phyloP scores from a whole-genome alignment of 371 early-diverging fungal genomes.

The Zopfochytrium polystomum region DNA sequence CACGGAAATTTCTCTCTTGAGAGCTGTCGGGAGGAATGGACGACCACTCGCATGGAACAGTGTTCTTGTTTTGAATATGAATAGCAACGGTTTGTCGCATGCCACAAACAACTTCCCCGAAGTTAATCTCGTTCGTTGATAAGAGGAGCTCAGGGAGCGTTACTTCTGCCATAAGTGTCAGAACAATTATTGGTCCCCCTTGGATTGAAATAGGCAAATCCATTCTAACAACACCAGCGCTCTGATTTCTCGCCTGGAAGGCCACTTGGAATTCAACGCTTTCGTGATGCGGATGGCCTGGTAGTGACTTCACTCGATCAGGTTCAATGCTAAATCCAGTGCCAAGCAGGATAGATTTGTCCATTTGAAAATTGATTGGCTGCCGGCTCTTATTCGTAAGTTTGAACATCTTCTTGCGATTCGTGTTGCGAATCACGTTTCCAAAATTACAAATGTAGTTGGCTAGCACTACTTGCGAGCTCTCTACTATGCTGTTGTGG shows the following conservation, averaged over 20 bases:
- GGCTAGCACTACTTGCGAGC: slow-evolving; percentile 34
- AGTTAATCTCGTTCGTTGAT: slow-evolving; percentile 42
- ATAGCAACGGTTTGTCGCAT: slow-evolving; percentile 41
- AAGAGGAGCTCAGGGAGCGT: slow-evolving; percentile 48
- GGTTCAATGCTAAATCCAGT: slow-evolving; percentile 50
- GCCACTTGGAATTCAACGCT: slow-evolving; percentile 39
- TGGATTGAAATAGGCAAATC: slow-evolving; percentile 39
- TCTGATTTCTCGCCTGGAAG: slow-evolving; percentile 41
- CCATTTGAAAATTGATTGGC: slow-evolving; percentile 39
- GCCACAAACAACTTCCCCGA: slow-evolving; percentile 53
- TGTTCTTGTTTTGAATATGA: slow-evolving; percentile 41
- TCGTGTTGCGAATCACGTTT: slow-evolving; percentile 46
- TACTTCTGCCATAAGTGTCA: slow-evolving; percentile 42
- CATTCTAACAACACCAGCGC: slow-evolving; percentile 24
- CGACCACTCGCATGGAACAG: slow-evolving; percentile 51
- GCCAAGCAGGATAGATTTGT: slow-evolving; percentile 31
- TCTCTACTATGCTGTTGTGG: slow-evolving; percentile 26
- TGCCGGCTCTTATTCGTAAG: slow-evolving; percentile 36
- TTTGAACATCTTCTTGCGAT: slow-evolving; percentile 32
- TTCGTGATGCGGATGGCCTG: slow-evolving; percentile 38
- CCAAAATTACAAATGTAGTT: slow-evolving; percentile 51
- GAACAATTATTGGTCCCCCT: slow-evolving; percentile 45
- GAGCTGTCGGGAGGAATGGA: not conserved
- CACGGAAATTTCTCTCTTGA: slow-evolving; percentile 6
- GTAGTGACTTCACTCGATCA: slow-evolving; percentile 47